Base-by-base conservation (phyloP, 2,329 filamentous ascomycete genomes). In the Xylariaceae sp. region DNA sequence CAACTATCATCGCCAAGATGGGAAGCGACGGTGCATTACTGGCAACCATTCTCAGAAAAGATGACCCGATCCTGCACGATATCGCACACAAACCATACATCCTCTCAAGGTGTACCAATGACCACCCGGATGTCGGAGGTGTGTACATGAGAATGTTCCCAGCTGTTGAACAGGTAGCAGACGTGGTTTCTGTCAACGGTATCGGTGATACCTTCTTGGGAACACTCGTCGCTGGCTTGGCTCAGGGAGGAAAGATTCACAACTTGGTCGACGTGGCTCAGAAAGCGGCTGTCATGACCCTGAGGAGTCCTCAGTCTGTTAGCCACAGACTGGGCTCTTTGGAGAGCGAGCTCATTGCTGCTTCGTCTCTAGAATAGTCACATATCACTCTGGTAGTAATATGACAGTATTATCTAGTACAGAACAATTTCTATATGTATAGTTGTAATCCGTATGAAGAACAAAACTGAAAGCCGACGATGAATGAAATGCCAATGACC, bases 171-270 rank as follows among this genome's bases (percentile, higher is more conserved):
- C 75, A 78, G 13, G 80, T 96, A 0, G 75, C 82, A 17, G 85
- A 94, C 30, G 80, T 96, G 1, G 85, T 93, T 1, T 96, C 91
- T 51, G 93, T 97, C 8, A 97, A 97, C 72, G 94, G 93, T 0
- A 92, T 91, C 1, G 94, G 94, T 0, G 94, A 99, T 74, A 97
- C 94, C 0, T 92, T 97, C 72, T 63, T 95, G 7, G 94, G 93
- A 0, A 88, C 92, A 11, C 67, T 97, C 58, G 78, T 96, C n/a
- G 88, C 91, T 1, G 90, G 89, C 0, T 72, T 97, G 65, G 86
- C 86, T 0, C 82, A 80, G 67, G 81, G 81, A 0, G 80, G 79
- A 2, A 75, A 75, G 61, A 71, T 83, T 60, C 75, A 85, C 68
- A 80, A 87, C 51, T 73, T 94, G 57, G 78, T 99, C n/a, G 79